A percentile compares a stretch with the other conserved stretches of the same genome.
Conservation (phyloP, 495 filamentous ascomycete species). For the Pseudoneurospora amorphoporcata region DNA sequence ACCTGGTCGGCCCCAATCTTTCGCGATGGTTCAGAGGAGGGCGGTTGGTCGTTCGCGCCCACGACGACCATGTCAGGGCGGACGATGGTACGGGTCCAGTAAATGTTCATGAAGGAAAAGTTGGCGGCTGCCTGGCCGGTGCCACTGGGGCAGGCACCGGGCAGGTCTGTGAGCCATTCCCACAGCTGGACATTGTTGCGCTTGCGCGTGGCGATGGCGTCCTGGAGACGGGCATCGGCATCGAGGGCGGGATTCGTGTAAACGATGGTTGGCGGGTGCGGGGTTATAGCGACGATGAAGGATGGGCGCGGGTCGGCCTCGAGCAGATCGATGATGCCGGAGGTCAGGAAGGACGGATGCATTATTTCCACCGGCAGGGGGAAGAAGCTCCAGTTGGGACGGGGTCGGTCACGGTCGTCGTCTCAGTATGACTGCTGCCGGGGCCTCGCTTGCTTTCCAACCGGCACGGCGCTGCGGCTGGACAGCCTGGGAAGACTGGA, state of each 20-base stretch:
- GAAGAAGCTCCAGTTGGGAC: neutral
- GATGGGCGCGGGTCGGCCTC: slow-evolving; percentile 32
- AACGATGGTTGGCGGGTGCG: slow-evolving; percentile 20
- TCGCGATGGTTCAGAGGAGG: slow-evolving; percentile 3
- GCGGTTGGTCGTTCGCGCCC: slow-evolving; percentile 24
- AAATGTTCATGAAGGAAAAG: slow-evolving; percentile 18
- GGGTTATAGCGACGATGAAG: slow-evolving; percentile 24
- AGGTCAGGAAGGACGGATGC: slow-evolving; percentile 16
- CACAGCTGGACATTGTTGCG: slow-evolving; percentile 18
- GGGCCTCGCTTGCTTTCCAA: neutral
- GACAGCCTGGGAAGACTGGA: neutral
- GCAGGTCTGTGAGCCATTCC: slow-evolving; percentile 18
- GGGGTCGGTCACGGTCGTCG: neutral
- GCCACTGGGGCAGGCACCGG: neutral
- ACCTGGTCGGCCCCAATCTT: slow-evolving; percentile 9
- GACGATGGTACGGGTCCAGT: slow-evolving; percentile 30
- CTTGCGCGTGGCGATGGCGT: slow-evolving; percentile 9
- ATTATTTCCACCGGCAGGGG: slow-evolving; percentile 5
- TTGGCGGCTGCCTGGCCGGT: slow-evolving; percentile 7
- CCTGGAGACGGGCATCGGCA: slow-evolving; percentile 7
- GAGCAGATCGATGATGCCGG: slow-evolving; percentile 27
- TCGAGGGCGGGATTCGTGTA: slow-evolving; percentile 25
- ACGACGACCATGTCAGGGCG: slow-evolving; percentile 28
- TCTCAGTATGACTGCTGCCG: neutral
- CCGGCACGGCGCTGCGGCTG: neutral